These are phyloP conservation scores for Decorospora gaudefroyi DNA, from an alignment of 2,329 filamentous ascomycete genomes.

Conservation along the genomic window DNA sequence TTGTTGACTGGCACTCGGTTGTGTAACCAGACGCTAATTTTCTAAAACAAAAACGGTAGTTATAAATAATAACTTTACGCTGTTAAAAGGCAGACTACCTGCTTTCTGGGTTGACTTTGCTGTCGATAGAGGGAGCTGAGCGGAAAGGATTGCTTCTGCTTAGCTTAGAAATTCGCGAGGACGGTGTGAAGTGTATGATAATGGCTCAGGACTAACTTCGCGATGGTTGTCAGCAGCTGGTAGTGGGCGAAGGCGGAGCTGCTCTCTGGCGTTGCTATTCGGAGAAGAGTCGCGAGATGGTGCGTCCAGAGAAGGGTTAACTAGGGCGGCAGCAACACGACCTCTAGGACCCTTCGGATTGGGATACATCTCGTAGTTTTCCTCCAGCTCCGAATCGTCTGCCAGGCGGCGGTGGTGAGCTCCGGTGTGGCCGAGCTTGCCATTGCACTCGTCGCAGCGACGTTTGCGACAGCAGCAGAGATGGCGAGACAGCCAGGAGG, in stretches of 20 bases:
- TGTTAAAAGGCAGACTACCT: too few relatives aligned
- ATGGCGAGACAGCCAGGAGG: slow-evolving; percentile 25
- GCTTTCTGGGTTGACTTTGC: neutral
- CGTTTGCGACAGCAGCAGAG: slow-evolving; percentile 23
- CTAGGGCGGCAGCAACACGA: slow-evolving; percentile 5
- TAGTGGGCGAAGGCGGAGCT: slow-evolving; percentile 11
- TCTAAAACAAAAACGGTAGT: too few relatives aligned
- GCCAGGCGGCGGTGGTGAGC: slow-evolving; percentile 12
- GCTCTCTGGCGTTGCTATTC: slow-evolving; percentile 6
- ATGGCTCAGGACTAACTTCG: slow-evolving; percentile 13
- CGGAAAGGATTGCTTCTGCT: slow-evolving; percentile 1
- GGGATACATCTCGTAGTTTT: slow-evolving; percentile 14
- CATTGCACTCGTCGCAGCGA: slow-evolving; percentile 23
- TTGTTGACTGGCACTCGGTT: too few relatives aligned
- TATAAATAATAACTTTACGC: too few relatives aligned
- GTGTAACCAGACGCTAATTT: too few relatives aligned
- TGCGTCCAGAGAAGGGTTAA: slow-evolving; percentile 8
- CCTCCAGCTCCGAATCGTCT: slow-evolving; percentile 8
- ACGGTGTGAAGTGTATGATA: slow-evolving; percentile 15
- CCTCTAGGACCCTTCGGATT: neutral
- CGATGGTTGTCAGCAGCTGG: slow-evolving; percentile 11
- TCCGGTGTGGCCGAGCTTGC: slow-evolving; percentile 19
- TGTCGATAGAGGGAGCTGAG: neutral
- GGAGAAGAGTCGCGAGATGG: slow-evolving; percentile 7
- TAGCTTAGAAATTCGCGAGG: slow-evolving; percentile 5